Base-by-base conservation (phyloP, 345 rosid genomes). In the Eucalyptus microcorys region DNA sequence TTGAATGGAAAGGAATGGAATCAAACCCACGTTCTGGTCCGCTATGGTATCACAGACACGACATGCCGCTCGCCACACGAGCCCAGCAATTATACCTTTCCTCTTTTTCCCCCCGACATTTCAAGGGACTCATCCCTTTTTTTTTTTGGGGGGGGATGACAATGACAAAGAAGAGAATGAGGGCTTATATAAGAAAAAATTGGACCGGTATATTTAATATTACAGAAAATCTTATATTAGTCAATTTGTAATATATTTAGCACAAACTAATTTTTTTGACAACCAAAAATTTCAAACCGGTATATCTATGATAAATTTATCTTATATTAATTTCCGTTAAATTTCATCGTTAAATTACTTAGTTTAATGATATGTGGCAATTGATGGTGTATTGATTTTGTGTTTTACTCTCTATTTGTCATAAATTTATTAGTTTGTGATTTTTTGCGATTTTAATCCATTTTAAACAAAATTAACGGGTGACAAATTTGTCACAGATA, bases 231-330 rank as follows among this genome's bases (percentile, higher is more conserved):
- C 26, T 52, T 52, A 52, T 19, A 52, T 7, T 3, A 4, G 57
- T 52, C 4, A 52, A 52, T 19, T 52, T 19, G 24, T 52, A 52
- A 52, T 19, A 52, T 3, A 52, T 19, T 52, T 52, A 52, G 2
- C 2, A 3, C 10, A 19, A 52, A 19, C 0, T 19, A 52, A 52
- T 1, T 52, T 3, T 3, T 7, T 52, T 52, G 4, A 52, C 2
- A 52, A 52, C 0, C 0, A 52, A 52, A 19, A 52, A 19, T 7
- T 1, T 19, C 1, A 52, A 52, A 52, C 0, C 1, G 0, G 0
- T 19, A 52, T 0, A 7, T 7, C 0, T 52, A 19, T 3, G 4
- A 19, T 52, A 19, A 7, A 19, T 3, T 19, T 52, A 19, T 4
- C 1, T 19, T 19, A 52, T 19, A 52, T 52, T 52, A 52, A 7